Evolutionary conservation across 108 stramenopile genomes (phyloP), one percentile per base, ranked within the genome.

Genomic region (Cyclotella cryptica): DNA sequence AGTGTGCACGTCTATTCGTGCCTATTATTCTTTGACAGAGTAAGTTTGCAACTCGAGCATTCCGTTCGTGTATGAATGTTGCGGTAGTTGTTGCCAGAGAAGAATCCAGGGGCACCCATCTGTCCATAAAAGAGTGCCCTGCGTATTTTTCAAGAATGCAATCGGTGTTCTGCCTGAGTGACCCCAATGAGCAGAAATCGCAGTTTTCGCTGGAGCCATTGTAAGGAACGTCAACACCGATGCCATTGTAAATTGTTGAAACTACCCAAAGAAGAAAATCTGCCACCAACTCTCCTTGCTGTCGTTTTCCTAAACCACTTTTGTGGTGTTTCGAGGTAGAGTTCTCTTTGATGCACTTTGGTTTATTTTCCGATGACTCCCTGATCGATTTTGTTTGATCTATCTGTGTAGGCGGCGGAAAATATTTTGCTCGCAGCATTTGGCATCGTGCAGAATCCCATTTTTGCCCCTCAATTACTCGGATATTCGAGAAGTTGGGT

Each of bases 401-500:
- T 42, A 65, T 66, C 35, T 61, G 10, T 28, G 47, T 59, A 65
- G 22, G 22, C 62, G 0, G 13, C 24, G 80, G 42, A 74, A 82
- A 66, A 57, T 75, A 85, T 62, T 57, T 46, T 7, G 72, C n/a
- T 81, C 86, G 80, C 77, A 74, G 69, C 30, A 43, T 64, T 68
- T 90, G 89, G 74, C 91, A 92, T 66, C 77, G 71, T 29, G 52
- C 60, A 68, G 86, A 84, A 63, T 52, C 79, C 87, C 88, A 89
- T 69, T 74, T 78, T n/a, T 54, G 79, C 19, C 58, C 63, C 46
- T 75, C 30, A 0, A 57, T 14, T 29, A 87, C 26, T 14, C 19
- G 17, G 18, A 87, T 44, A 66, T 65, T 46, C 17, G 14, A 10
- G 29, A 27, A 17, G n/a, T 21, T 18, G 7, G 52, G 41, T 29